phyloP scores from a whole-genome alignment of 306 rosid species.

The Fragaria iinumae region DNA sequence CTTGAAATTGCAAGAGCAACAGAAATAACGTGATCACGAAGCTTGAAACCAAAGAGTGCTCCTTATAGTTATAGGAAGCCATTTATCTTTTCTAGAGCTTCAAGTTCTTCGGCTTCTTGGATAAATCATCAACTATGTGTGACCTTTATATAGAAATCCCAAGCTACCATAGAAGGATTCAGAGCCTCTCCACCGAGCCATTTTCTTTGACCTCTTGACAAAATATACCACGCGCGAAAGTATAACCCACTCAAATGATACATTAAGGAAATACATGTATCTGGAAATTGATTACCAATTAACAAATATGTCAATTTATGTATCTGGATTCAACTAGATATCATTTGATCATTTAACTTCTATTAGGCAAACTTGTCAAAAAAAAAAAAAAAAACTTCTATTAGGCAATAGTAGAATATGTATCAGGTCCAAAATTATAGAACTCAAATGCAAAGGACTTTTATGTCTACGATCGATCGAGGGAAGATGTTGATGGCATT shows the following conservation, averaged over 20 bases:
- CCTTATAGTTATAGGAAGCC: slow-evolving; percentile 27
- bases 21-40: slow-evolving; percentile 33
- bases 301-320: background rate
- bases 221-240: slow-evolving; percentile 31
- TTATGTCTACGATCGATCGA: background rate
- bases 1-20: slow-evolving; percentile 34
- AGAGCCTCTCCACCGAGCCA: slow-evolving; percentile 46
- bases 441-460: background rate
- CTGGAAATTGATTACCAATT: background rate
- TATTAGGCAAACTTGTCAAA: background rate
- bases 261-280: background rate
- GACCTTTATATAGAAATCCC: slow-evolving; percentile 35
- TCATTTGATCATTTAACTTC: too few species aligned
- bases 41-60: slow-evolving; percentile 12
- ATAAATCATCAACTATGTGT: background rate
- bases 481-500: background rate
- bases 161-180: background rate
- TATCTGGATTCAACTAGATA: background rate
- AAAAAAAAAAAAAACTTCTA: too few species aligned
- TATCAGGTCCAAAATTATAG: too few species aligned
- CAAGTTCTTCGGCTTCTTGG: background rate
- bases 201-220: slow-evolving; percentile 38
- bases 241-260: slow-evolving; percentile 13
- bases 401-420: background rate
- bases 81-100: slow-evolving; percentile 21